Evolutionary conservation across 495 filamentous ascomycete genomes (phyloP).

Genomic region (Darksidea phi): DNA sequence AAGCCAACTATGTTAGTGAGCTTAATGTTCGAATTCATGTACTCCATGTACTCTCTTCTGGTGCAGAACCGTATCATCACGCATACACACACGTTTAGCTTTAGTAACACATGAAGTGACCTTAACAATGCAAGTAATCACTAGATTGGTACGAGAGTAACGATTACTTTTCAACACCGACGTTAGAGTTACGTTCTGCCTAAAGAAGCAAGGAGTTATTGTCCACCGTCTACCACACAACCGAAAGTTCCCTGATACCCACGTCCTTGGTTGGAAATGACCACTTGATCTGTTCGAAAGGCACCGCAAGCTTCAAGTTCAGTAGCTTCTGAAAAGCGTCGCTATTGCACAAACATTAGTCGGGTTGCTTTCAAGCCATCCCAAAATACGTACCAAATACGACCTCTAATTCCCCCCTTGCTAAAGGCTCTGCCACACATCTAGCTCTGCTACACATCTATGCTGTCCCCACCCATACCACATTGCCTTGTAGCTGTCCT

Average conservation of each 20-base stretch:
- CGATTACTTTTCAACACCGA: too few relatives aligned
- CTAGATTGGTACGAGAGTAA: too few relatives aligned
- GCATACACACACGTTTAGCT: too few relatives aligned
- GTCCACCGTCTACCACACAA: conserved; percentile 6
- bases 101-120: too few relatives aligned
- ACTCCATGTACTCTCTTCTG: too few relatives aligned
- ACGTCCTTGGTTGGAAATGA: conserved; percentile 44
- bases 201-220: too few relatives aligned
- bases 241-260: conserved; percentile 44
- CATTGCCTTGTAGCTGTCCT: conserved; percentile 40
- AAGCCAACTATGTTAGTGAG: too few relatives aligned
- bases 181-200: too few relatives aligned
- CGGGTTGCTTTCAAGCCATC: too few relatives aligned
- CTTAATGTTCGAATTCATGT: too few relatives aligned
- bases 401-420: conserved; percentile 44
- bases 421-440: conserved; percentile 44
- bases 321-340: conserved; percentile 41
- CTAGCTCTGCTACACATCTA: conserved; percentile 46
- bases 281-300: conserved; percentile 44
- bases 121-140: too few relatives aligned
- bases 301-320: conserved; percentile 43
- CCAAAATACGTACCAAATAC: conserved; percentile 43
- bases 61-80: too few relatives aligned
- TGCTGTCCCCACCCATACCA: conserved; percentile 50
- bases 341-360: conserved; percentile 23